Percentiles rank a stretch among this genome's conserved stretches.
Conservation (phyloP, 345 rosid species). For the Acer saccharum region DNA sequence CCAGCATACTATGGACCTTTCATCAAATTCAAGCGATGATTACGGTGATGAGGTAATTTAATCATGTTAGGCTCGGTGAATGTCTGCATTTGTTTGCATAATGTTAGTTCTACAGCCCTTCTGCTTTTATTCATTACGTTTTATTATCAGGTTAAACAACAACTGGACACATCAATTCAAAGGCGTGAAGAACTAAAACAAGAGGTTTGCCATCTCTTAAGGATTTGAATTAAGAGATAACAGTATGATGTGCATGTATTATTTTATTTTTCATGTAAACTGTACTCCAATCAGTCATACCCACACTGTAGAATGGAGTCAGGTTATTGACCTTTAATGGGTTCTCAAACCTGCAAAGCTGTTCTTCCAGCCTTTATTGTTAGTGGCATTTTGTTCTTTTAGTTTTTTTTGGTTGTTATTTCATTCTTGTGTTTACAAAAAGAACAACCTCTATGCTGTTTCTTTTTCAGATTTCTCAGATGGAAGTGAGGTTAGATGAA, state of each 20-base stretch:
- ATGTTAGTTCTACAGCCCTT: conserved; percentile 5
- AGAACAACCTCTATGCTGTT: conserved; percentile 16
- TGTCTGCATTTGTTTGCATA: not conserved
- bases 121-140: conserved; percentile 5
- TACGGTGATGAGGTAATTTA: conserved; percentile 51
- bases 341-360: not conserved
- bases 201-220: conserved; percentile 49
- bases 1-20: conserved; percentile 42
- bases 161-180: conserved; percentile 50
- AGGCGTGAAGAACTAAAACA: conserved; percentile 53
- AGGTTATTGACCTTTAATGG: not conserved
- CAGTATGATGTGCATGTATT: not conserved
- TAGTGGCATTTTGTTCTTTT: not conserved
- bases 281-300: not conserved
- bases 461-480: conserved; percentile 48
- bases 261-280: not conserved
- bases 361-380: conserved; percentile 8
- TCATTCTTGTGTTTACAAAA: not conserved
- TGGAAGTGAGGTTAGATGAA: conserved; percentile 54
- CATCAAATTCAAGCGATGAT: conserved; percentile 56
- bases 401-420: not conserved
- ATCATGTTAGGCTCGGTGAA: not conserved
- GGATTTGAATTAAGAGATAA: not conserved
- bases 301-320: not conserved
- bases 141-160: conserved; percentile 55